Evolutionary conservation across 495 filamentous ascomycete genomes (phyloP).

Genomic region (Talaromyces ruber): DNA sequence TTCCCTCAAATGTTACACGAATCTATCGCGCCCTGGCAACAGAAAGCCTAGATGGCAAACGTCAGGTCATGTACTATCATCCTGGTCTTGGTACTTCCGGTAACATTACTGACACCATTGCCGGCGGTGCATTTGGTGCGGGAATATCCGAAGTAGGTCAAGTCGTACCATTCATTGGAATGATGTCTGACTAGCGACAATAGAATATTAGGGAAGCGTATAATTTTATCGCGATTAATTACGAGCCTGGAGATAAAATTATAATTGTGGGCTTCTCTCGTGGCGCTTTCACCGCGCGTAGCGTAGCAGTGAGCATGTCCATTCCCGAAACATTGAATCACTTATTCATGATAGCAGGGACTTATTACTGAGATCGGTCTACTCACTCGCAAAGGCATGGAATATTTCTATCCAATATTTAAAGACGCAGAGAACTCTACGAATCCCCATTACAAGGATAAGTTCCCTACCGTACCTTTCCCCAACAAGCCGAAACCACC

Average conservation of each 20-base stretch:
- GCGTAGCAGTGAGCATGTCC: constrained; percentile 27
- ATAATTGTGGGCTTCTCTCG: constrained; percentile 64
- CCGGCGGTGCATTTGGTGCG: constrained; percentile 42
- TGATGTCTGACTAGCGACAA: neutral
- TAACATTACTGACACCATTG: constrained; percentile 29
- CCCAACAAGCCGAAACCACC: constrained; percentile 41
- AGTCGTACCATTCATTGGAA: neutral
- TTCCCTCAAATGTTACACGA: constrained; percentile 38
- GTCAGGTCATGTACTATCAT: constrained; percentile 47
- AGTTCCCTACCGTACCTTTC: constrained; percentile 49
- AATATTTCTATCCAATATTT: constrained; percentile 55
- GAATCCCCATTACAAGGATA: constrained; percentile 42
- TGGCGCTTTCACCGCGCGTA: constrained; percentile 64
- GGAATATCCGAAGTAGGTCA: constrained; percentile 36
- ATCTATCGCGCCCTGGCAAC: constrained; percentile 28
- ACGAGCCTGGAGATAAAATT: constrained; percentile 58
- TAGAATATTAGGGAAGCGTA: constrained; percentile 60
- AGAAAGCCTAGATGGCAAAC: constrained; percentile 15
- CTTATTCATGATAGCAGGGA: constrained; percentile 24
- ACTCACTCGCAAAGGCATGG: constrained; percentile 55
- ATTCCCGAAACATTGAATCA: neutral
- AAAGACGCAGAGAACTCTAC: constrained; percentile 51
- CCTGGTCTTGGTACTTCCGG: constrained; percentile 42
- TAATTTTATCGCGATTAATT: constrained; percentile 59
- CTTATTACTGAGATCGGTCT: constrained; percentile 55